Evolutionary conservation across 352 stramenopile genomes (phyloP).

Genomic region (Pythium myriotylum): DNA sequence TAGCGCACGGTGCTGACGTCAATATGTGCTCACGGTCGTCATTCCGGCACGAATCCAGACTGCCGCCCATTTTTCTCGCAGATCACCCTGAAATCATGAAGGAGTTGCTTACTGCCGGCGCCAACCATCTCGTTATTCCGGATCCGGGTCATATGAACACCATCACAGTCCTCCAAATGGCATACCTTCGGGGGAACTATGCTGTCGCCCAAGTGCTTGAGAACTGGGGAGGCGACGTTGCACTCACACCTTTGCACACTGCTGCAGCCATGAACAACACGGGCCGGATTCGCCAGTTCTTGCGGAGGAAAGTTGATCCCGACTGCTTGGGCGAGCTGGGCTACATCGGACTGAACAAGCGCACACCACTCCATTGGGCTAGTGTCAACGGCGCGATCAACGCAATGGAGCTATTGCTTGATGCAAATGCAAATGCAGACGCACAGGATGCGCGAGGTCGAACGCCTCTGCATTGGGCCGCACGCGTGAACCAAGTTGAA

Average conservation of each 20-base stretch:
- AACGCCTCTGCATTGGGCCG: conserved; percentile 77
- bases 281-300: conserved; percentile 49
- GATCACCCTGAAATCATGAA: conserved; percentile 83
- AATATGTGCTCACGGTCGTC: conserved; percentile 80
- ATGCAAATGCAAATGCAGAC: conserved; percentile 62
- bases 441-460: conserved; percentile 67
- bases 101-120: conserved; percentile 59
- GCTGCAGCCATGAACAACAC: conserved; percentile 77
- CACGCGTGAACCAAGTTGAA: conserved; percentile 72
- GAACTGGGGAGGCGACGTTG: conserved; percentile 81
- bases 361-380: conserved; percentile 80
- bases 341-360: conserved; percentile 82
- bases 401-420: conserved; percentile 61
- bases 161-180: conserved; percentile 81
- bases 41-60: conserved; percentile 56
- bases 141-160: conserved; percentile 85
- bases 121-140: conserved; percentile 80
- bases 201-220: conserved; percentile 78
- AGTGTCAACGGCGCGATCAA: conserved; percentile 66
- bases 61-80: conserved; percentile 81
- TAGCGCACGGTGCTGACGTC: conserved; percentile 72
- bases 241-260: conserved; percentile 76
- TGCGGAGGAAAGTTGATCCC: conserved; percentile 75
- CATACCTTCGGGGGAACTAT: conserved; percentile 82
- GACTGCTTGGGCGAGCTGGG: conserved; percentile 79